Conservation (phyloP, 2,329 filamentous ascomycete species). For the Alternaria sp. region DNA sequence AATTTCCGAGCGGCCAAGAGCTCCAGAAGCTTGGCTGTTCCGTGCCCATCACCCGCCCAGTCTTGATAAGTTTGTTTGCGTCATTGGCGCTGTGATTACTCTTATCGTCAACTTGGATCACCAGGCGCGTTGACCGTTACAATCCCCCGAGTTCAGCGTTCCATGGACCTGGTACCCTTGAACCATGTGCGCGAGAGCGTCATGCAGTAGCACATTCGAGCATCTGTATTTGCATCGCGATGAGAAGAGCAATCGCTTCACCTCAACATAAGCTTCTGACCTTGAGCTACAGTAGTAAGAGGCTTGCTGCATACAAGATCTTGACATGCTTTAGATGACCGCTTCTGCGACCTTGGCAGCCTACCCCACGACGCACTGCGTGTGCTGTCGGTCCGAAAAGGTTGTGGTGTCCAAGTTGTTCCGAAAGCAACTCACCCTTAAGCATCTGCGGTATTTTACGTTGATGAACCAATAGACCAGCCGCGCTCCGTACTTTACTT, state of each 20-base stretch:
- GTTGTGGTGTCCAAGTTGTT: not conserved
- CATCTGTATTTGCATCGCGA: not conserved
- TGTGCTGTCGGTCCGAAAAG: not conserved
- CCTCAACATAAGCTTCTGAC: constrained; percentile 6
- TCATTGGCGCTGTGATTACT: constrained; percentile 8
- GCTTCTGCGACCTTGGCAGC: constrained; percentile 19
- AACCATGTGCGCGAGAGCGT: not conserved
- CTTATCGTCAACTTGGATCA: constrained; percentile 1
- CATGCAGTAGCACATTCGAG: not conserved
- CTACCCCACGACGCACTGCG: not conserved
- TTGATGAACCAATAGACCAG: not conserved
- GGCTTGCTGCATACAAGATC: constrained; percentile 27
- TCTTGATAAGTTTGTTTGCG: constrained; percentile 5
- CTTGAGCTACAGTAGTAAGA: constrained; percentile 8
- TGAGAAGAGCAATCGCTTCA: not conserved
- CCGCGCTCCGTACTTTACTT: no score
- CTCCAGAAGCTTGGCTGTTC: constrained; percentile 24
- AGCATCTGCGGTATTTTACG: not conserved
- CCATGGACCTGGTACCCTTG: not conserved
- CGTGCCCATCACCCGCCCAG: constrained; percentile 11
- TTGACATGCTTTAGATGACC: constrained; percentile 14
- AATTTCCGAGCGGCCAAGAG: constrained; percentile 20
- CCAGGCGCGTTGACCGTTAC: not conserved
- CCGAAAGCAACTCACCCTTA: not conserved
- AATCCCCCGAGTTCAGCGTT: not conserved